Evolutionary conservation across 495 filamentous ascomycete genomes (phyloP).

Genomic region (Aspergillus diversus): DNA sequence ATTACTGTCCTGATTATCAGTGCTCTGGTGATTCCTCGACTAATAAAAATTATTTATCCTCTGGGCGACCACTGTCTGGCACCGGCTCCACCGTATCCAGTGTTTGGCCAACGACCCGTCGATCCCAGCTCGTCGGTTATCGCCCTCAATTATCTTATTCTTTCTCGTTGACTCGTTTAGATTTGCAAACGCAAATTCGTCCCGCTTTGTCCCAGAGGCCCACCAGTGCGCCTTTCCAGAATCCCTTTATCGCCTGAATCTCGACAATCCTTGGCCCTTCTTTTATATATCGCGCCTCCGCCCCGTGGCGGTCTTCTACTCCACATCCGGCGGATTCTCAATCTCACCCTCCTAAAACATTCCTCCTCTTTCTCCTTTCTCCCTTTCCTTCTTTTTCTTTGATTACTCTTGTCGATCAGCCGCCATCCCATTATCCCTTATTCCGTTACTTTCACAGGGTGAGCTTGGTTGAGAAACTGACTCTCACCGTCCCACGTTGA

Average conservation of each 20-base stretch:
- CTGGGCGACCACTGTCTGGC: neutral
- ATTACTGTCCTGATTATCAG: neutral
- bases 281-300: conserved; percentile 33
- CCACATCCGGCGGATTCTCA: conserved; percentile 28
- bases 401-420: neutral
- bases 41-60: conserved; percentile 11
- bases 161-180: conserved; percentile 18
- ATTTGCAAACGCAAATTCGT: conserved; percentile 18
- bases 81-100: conserved; percentile 4
- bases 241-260: conserved; percentile 9
- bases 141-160: conserved; percentile 11
- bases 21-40: conserved; percentile 1
- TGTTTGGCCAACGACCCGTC: conserved; percentile 5
- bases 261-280: conserved; percentile 25
- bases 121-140: conserved; percentile 6
- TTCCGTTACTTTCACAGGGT: neutral
- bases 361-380: conserved; percentile 14
- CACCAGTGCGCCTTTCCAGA: conserved; percentile 29
- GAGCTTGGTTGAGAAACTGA: neutral
- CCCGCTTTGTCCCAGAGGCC: conserved; percentile 28
- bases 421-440: neutral
- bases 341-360: too few species aligned
- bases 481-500: conserved; percentile 14
- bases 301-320: conserved; percentile 37
- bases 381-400: conserved; percentile 8